Evolutionary conservation across 352 stramenopile species (phyloP), one percentile per base, ranked within the genome.

Genomic region (Phytophthora sp.): DNA sequence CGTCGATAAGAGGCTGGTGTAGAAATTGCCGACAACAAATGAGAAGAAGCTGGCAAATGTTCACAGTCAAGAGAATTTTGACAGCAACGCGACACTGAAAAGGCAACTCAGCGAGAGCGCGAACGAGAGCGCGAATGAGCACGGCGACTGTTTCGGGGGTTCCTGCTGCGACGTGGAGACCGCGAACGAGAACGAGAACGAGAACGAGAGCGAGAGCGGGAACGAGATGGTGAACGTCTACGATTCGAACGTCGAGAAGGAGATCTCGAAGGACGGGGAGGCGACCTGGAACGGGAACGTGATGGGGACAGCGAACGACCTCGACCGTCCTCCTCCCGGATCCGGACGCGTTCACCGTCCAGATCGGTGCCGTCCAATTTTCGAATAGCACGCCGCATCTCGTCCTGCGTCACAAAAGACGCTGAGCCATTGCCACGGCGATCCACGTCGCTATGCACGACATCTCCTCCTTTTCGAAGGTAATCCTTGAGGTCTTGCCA

Each of bases 401-500:
- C 80, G 15, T 89, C 70, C 1, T 60, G 64, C 0, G 82, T 86
- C n/a, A 74, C 72, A 46, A 94, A 94, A 4, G 79, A 91, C 1
- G 83, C 86, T 13, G 71, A 74, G 5, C 82, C 86, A 58, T 76
- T 82, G 6, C 86, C 86, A 38, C 80, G 77, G 1, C 78, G 72
- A 66, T 94, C 83, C 36, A 93, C 84, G 46, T 93, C 78, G 7
- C 73, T 75, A 55, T 88, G 75, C 18, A 88, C 71, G 18, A 93
- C 84, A 51, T 93, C 86, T 24, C 77, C 82, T 0, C 73, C 79
- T 35, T 75, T 66, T 2, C 73, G 74, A 2, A 93, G 62, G 52
- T 89, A 87, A 57, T 88, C 79, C 57, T 91, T 90, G 24, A 93
- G 68, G 35, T 92, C 86, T 56, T 83, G 73, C 72, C 69, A 82